Evolutionary conservation across 768 basidiomycete species (phyloP).

Genomic region (Phallus indusiatus): DNA sequence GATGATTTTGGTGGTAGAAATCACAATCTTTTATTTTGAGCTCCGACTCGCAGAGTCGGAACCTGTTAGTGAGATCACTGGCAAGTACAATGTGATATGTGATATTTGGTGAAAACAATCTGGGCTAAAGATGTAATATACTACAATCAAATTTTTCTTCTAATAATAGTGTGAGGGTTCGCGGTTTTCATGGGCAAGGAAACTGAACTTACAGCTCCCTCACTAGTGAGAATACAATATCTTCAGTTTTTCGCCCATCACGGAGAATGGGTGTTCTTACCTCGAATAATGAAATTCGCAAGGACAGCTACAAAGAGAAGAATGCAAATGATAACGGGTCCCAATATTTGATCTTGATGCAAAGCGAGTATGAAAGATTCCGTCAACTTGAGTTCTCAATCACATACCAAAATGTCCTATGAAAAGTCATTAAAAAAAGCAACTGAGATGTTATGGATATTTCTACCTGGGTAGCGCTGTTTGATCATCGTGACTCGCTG

Average conservation of each 20-base stretch:
- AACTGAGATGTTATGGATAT: too few relatives aligned
- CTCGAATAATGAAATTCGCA: constrained; percentile 80
- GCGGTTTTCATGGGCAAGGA: background rate
- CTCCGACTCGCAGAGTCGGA: too few relatives aligned
- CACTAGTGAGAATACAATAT: background rate
- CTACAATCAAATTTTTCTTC: background rate
- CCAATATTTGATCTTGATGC: constrained; percentile 68
- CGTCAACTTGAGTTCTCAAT: background rate
- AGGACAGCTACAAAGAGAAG: constrained; percentile 83
- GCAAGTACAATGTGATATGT: too few relatives aligned
- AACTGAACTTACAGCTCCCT: constrained; percentile 4
- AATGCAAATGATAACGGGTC: constrained; percentile 75
- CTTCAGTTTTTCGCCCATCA: background rate
- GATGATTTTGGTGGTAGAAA: too few relatives aligned
- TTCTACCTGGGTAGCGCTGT: constrained; percentile 68
- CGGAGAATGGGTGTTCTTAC: constrained; percentile 32
- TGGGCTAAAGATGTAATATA: background rate
- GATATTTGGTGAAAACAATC: too few relatives aligned
- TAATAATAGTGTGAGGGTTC: background rate
- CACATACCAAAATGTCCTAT: constrained; percentile 60
- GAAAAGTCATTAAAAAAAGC: background rate
- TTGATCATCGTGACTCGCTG: constrained; percentile 86
- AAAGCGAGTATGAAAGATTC: background rate
- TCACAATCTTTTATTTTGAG: too few relatives aligned
- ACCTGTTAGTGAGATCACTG: too few relatives aligned